Base-by-base conservation (phyloP, 2,329 filamentous ascomycete genomes). In the Lecanoromycetidae sp. region DNA sequence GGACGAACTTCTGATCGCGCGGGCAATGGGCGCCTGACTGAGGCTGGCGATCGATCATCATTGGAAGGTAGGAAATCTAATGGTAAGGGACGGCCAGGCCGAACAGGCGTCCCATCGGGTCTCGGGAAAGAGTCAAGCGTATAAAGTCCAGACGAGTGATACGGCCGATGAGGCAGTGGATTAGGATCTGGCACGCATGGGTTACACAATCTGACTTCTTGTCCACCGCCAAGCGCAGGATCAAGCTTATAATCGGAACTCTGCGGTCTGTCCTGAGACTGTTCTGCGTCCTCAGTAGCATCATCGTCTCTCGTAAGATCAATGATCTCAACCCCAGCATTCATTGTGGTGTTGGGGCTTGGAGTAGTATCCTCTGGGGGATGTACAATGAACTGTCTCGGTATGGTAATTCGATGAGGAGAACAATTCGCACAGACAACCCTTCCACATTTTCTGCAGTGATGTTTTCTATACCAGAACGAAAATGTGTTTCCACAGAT, bases 391-490 rank as follows among this genome's bases (percentile, higher is more conserved):
- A 86, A 96, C 60, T 91, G 85, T 54, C 88, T 77, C 1, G 90
- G 90, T 53, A 96, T 95, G 3, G 85, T 94, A 60, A 96, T 96
- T 52, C 87, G 79, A 63, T 96, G 90, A 3, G 90, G 90, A 2
- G 90, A 95, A 67, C 90, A 96, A 17, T 79, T 73, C 49, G 81
- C 80, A 64, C 90, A 96, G 20, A 96, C 90, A 7, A 96, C 88
- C 52, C 87, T 74, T 37, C 90, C 90, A 61, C 90, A 96, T 75
- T 94, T 95, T 76, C 88, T 78, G 72, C 90, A 96, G 61, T 96
- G 90, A 66, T 96, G 90, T 61, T 93, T 93, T 53, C 90, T 75
- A 60, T 86, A 80, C 67, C 87, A 86, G 56, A 94, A 82, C 60
- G 77, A 84, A 60, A 96, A 96, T 39, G 80, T 76, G 0, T 76